phyloP scores from a whole-genome alignment of 1,284 basidiomycete genomes.

The Irpex sp. region DNA sequence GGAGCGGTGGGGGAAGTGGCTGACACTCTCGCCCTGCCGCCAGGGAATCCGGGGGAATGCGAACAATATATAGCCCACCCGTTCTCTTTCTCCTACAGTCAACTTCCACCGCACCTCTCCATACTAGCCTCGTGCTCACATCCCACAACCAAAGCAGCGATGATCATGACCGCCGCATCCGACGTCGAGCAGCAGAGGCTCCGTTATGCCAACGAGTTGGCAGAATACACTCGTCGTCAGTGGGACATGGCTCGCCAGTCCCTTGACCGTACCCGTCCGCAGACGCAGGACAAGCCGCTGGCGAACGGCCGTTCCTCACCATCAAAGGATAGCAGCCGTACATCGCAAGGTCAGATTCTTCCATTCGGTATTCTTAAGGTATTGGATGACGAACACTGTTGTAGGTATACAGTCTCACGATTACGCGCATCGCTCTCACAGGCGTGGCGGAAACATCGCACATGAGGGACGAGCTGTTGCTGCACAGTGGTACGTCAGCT shows the following conservation, averaged over 20 bases:
- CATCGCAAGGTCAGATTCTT: conserved; percentile 20
- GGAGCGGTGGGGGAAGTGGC: not conserved
- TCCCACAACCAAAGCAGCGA: not conserved
- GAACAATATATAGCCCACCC: not conserved
- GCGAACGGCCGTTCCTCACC: conserved; percentile 1
- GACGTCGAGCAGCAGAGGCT: conserved; percentile 44
- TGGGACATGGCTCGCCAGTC: conserved; percentile 38
- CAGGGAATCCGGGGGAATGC: not conserved
- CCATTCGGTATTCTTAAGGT: not conserved
- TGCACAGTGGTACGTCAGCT: conserved; percentile 4
- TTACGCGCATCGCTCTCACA: conserved; percentile 22
- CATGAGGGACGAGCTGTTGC: conserved; percentile 17
- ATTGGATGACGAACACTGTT: conserved; percentile 10
- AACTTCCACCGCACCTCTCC: not conserved
- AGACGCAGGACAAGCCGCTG: conserved; percentile 8
- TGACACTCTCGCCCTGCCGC: not conserved
- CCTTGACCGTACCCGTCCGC: conserved; percentile 18
- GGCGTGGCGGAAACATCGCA: conserved; percentile 13
- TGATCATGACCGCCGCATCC: conserved; percentile 21
- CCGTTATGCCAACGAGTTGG: conserved; percentile 54
- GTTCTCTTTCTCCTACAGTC: not conserved
- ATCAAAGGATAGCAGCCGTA: conserved; percentile 6
- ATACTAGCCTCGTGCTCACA: not conserved
- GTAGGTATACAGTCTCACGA: conserved; percentile 27
- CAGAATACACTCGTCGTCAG: conserved; percentile 54